Conservation (phyloP, 2,329 filamentous ascomycete species). For the Diplodia seriata region DNA sequence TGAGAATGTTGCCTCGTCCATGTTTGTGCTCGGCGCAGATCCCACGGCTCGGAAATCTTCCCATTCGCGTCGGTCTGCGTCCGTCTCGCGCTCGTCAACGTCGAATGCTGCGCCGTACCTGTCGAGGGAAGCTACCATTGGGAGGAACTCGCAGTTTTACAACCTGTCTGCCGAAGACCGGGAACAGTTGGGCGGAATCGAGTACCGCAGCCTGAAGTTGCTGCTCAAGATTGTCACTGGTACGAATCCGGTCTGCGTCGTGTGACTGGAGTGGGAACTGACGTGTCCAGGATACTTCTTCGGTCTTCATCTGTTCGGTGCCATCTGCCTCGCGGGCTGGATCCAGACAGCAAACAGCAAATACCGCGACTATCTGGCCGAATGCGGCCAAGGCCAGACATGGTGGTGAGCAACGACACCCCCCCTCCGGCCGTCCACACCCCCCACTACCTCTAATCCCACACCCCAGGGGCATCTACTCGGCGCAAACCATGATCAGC, state of each 20-base stretch:
- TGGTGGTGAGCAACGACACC: slow-evolving; percentile 56
- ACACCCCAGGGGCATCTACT: slow-evolving; percentile 41
- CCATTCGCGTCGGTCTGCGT: background rate
- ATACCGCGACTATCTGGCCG: slow-evolving; percentile 51
- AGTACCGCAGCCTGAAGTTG: slow-evolving; percentile 59
- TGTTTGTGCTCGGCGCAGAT: slow-evolving; percentile 50
- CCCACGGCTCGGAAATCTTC: slow-evolving; percentile 19
- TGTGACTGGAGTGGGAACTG: slow-evolving; percentile 34
- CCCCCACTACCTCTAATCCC: background rate
- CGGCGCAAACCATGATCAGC: slow-evolving; percentile 59
- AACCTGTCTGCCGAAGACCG: slow-evolving; percentile 52
- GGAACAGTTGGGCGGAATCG: slow-evolving; percentile 59
- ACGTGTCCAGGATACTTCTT: slow-evolving; percentile 52
- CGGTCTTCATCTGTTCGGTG: slow-evolving; percentile 56
- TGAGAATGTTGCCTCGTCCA: slow-evolving; percentile 50
- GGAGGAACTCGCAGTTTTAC: slow-evolving; percentile 56
- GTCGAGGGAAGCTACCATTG: slow-evolving; percentile 54
- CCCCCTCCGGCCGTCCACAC: background rate
- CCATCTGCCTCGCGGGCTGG: slow-evolving; percentile 59
- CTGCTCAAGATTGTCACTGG: slow-evolving; percentile 56
- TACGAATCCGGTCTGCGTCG: slow-evolving; percentile 37
- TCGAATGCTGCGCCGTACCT: slow-evolving; percentile 46
- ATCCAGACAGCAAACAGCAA: slow-evolving; percentile 49
- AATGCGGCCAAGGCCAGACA: slow-evolving; percentile 50
- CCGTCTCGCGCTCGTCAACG: background rate